Base-by-base conservation (phyloP, 257 asterid species). In the Euphrasia confusa region DNA sequence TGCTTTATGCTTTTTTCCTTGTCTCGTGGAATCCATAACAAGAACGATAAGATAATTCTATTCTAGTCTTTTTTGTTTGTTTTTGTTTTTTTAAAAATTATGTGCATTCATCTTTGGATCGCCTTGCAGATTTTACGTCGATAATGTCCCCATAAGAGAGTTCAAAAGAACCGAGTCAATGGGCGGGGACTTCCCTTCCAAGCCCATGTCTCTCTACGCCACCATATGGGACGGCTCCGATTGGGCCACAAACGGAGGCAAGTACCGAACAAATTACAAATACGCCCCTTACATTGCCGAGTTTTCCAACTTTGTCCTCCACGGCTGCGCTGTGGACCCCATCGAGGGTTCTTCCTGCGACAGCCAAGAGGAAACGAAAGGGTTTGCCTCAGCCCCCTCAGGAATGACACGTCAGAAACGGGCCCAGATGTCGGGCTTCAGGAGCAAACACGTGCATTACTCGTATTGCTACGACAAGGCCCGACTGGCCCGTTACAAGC, bases 241-340 rank as follows among this genome's bases (percentile, higher is more conserved):
- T 32, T 89, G 97, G 97, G 97, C 97, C 63, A 86, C 97, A 5
- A 75, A 78, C 68, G 97, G 97, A 53, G 97, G 95, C 33, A 83
- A 74, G 52, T 84, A 84, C 76, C 74, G 66, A 64, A 83, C 81
- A 18, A 86, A 70, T 74, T 89, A 89, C 86, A 84, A 83, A 72
- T 86, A 81, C 11, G 89, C 94, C 65, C 97, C 95, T 44, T 89
- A 76, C 80, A 60, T 78, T 0, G 84, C 97, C 0, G 70, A 84
- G 61, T 87, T 84, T 62, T 82, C 97, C 1, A 71, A 89, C 24
- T 74, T 89, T 11, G 67, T 89, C 72, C 95, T 89, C 73, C 95
- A 84, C 7, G 95, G 95, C 4, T 86, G 95, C 1, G 79, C 95
- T 0, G 75, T 83, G 2, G 84, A 84, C 73, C 95, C 95, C 5